Base-by-base conservation (phyloP, 257 asterid species). In the Solanum acaule region DNA sequence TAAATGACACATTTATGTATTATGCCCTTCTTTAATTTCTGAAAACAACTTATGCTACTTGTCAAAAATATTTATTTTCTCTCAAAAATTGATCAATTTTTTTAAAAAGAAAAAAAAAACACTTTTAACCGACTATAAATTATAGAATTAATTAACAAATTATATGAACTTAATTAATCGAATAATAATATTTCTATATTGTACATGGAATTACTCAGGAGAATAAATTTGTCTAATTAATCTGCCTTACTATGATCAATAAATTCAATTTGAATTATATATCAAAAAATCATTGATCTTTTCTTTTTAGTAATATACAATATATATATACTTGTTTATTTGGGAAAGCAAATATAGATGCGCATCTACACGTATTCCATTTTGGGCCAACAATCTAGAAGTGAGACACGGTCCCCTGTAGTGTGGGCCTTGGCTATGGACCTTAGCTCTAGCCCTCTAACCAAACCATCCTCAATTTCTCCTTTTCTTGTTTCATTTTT, bases 81-180 rank as follows among this genome's bases (percentile, higher is more conserved):
- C 27, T 9, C 27, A 59, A 22, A 3, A 22, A 8, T 20, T 59
- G 12, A 23, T 59, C 12, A 22, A 59, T 44, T 44, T 44, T n/a
- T n/a, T n/a, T n/a, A n/a, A n/a, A n/a, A n/a, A n/a, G n/a, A 10
- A 40, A 40, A 11, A 11, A 56, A 56, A 13, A 52, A 6, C 63
- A 0, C n/a, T 6, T 52, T 0, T 52, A 52, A 52, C 0, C 0
- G 3, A 1, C 31, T 23, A 63, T 63, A 23, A 5, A 27, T 25
- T 68, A 29, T 4, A 33, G 6, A 34, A 33, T 1, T 34, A 29
- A 34, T 72, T 9, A 72, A 20, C 37, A 18, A 34, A 38, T 0
- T 38, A 38, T 38, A 38, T 38, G 11, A 38, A 38, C 42, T 34
- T 72, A 33, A 34, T 34, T 72, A 72, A 72, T 34, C 0, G 5